Conservation (phyloP, 176 grass and related monocot genomes). For the Hyparrhenia diplandra region DNA sequence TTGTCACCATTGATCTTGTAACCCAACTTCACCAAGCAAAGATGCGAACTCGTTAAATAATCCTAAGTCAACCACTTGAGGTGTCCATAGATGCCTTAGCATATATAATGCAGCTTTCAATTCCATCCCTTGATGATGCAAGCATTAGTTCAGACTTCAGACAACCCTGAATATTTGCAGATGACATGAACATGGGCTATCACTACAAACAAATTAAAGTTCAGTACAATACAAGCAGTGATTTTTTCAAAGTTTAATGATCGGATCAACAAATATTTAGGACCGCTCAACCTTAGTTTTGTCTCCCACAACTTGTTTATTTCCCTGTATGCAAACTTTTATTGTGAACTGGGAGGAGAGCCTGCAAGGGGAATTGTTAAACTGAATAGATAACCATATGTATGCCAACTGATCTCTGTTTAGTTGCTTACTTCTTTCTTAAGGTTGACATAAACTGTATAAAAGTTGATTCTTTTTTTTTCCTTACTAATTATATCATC, state of each 20-base stretch:
- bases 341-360: background rate
- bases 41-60: background rate
- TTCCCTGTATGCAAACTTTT: background rate
- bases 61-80: background rate
- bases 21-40: background rate
- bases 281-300: background rate
- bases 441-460: background rate
- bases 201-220: slow-evolving; percentile 3
- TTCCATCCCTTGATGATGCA: background rate
- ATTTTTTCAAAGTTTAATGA: background rate
- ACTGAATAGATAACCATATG: background rate
- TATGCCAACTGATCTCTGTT: slow-evolving; percentile 5
- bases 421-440: background rate
- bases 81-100: background rate
- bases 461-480: background rate
- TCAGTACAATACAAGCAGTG: background rate
- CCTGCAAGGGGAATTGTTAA: background rate
- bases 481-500: background rate
- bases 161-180: background rate
- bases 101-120: background rate
- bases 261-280: background rate
- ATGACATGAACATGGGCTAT: slow-evolving; percentile 17
- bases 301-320: background rate
- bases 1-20: background rate
- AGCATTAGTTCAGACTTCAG: background rate